Base-by-base conservation (phyloP, 2,329 filamentous ascomycete genomes). In the Aspergillus ochraceoroseus region DNA sequence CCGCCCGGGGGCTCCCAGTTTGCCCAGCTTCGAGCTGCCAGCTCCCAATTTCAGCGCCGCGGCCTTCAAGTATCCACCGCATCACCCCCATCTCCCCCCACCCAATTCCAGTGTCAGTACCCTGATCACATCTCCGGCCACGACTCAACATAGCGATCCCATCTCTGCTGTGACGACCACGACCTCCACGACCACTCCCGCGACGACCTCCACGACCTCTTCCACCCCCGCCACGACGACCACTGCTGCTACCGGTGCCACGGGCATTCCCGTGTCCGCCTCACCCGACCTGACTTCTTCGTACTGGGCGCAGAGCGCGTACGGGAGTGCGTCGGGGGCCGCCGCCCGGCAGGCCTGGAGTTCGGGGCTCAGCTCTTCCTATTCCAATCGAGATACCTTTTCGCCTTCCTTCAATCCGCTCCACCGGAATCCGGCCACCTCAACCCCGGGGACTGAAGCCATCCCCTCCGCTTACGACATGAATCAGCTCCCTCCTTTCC, bases 401-500 rank as follows among this genome's bases (percentile, higher is more conserved):
- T 76, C 76, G 37, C 73, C 77, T 19, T 71, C 73, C 32, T 68
- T 77, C 57, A 71, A 66, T 46, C 75, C 72, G 7, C 22, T 22
- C 49, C 66, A 70, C 48, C 72, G 77, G 51, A 71, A 69, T 51
- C 66, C 65, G 44, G 69, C 75, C 28, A 73, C 75, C 51, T 79
- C 80, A 35, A 82, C 83, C 7, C 73, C 76, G 5, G 70, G 72
- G 18, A 72, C 70, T 32, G 79, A 87, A 57, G 74, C 73, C 33
- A 70, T 89, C 39, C 76, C 83, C 39, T 79, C 83, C 44, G 75
- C 82, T 5, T 87, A 82, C 64, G 82, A 85, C 48, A 71, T 79
- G 47, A 79, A 80, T 50, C 73, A 64, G 29, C 53, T 83, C 45
- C 76, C 80, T 30, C 72, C 80, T 22, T 87, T 82, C 59, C 74